phyloP scores from a whole-genome alignment of 1,284 basidiomycete species.

The Malassezia sympodialis region DNA sequence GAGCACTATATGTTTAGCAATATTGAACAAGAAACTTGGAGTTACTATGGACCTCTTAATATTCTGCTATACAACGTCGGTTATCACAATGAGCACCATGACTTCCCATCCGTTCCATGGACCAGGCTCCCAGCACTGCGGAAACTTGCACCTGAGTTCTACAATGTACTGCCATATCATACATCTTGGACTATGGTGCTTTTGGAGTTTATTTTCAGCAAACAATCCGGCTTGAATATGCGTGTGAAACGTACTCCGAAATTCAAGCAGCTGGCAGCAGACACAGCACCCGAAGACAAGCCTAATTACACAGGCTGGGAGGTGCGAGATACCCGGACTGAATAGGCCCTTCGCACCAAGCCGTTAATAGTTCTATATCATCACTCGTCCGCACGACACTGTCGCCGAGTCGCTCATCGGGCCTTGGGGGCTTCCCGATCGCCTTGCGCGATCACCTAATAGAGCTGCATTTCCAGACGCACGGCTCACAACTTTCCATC shows the following conservation, averaged over 20 bases:
- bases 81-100: slow-evolving; percentile 98
- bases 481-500: neutral
- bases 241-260: slow-evolving; percentile 28
- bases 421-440: neutral
- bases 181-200: slow-evolving; percentile 89
- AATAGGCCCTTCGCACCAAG: neutral
- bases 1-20: slow-evolving; percentile 54
- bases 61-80: slow-evolving; percentile 92
- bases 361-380: neutral
- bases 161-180: slow-evolving; percentile 76
- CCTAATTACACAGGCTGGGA: slow-evolving; percentile 14
- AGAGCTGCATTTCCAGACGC: neutral
- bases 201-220: slow-evolving; percentile 75
- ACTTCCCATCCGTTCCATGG: slow-evolving; percentile 94
- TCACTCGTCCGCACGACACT: no score
- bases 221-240: slow-evolving; percentile 35
- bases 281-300: slow-evolving; percentile 5
- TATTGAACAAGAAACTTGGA: slow-evolving; percentile 77
- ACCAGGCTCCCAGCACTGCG: slow-evolving; percentile 77
- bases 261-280: neutral
- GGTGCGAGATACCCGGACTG: neutral
- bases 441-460: neutral
- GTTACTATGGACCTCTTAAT: slow-evolving; percentile 89
- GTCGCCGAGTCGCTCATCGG: no score
- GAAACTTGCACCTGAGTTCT: slow-evolving; percentile 78